A percentile compares a stretch with the other conserved stretches of the same genome.
phyloP scores from a whole-genome alignment of 768 basidiomycete species.

The Roridomyces roridus region DNA sequence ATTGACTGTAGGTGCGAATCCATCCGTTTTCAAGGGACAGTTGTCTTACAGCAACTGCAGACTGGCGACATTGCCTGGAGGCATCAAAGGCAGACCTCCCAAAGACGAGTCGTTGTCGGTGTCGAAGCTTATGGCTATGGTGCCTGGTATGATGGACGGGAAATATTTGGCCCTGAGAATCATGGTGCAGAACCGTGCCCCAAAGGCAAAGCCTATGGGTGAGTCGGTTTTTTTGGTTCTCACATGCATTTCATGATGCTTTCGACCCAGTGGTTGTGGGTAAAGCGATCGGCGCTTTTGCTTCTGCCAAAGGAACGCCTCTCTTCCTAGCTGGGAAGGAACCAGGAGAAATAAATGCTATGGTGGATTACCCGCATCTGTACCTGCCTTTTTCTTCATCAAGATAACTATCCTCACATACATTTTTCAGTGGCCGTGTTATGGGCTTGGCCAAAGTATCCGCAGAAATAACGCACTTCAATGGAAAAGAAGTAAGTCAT shows the following conservation, averaged over 20 bases:
- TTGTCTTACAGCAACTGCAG: neutral
- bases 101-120: neutral
- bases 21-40: neutral
- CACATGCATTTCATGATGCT: neutral
- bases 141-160: neutral
- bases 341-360: neutral
- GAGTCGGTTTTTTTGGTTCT: neutral
- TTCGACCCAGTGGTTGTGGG: constrained; percentile 9
- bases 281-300: constrained; percentile 2
- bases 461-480: constrained; percentile 12
- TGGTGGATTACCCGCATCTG: constrained; percentile 13
- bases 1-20: constrained; percentile 20
- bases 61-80: constrained; percentile 7
- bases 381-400: neutral
- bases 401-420: neutral
- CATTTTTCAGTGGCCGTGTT: constrained; percentile 6
- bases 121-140: neutral
- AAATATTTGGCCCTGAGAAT: constrained; percentile 7
- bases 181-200: constrained; percentile 13
- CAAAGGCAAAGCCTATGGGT: constrained; percentile 12
- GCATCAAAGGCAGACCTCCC: neutral
- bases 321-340: constrained; percentile 12
- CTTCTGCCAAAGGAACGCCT: constrained; percentile 3
- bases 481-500: constrained; percentile 10
- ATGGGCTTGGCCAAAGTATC: constrained; percentile 1